Evolutionary conservation across 371 early-diverging fungal genomes (phyloP).

Genomic region (Amoeboaphelidium protococcarum): DNA sequence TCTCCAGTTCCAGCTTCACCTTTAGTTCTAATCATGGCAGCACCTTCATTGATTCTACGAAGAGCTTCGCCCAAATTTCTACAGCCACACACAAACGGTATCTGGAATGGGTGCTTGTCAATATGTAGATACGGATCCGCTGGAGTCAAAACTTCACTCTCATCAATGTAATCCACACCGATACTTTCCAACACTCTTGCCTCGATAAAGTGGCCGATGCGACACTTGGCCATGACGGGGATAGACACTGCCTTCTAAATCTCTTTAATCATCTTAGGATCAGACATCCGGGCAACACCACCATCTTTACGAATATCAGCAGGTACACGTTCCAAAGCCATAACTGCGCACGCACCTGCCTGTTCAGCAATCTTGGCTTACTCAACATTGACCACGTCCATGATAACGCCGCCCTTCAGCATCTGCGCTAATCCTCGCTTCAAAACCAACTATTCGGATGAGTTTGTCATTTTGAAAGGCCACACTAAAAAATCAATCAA

Average conservation of each 20-base stretch:
- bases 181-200: slow-evolving; percentile 77
- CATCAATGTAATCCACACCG: slow-evolving; percentile 86
- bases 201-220: slow-evolving; percentile 95
- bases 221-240: slow-evolving; percentile 95
- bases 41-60: slow-evolving; percentile 84
- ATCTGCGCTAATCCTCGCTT: slow-evolving; percentile 91
- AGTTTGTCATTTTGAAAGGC: no score
- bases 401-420: slow-evolving; percentile 95
- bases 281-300: slow-evolving; percentile 95
- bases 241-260: slow-evolving; percentile 83
- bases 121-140: slow-evolving; percentile 83
- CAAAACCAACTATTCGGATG: no score
- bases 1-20: slow-evolving; percentile 94
- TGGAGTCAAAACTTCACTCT: slow-evolving; percentile 82
- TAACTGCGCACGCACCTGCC: slow-evolving; percentile 92
- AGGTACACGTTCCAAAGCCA: slow-evolving; percentile 93
- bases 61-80: slow-evolving; percentile 90
- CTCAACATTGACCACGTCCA: slow-evolving; percentile 91
- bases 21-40: slow-evolving; percentile 82
- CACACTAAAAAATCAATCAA: no score
- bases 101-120: slow-evolving; percentile 66
- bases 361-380: slow-evolving; percentile 92
- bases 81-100: slow-evolving; percentile 86
- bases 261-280: slow-evolving; percentile 87
- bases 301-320: slow-evolving; percentile 93